Evolutionary conservation across 2,329 filamentous ascomycete genomes (phyloP).

Genomic region (Ascochyta pisi): DNA sequence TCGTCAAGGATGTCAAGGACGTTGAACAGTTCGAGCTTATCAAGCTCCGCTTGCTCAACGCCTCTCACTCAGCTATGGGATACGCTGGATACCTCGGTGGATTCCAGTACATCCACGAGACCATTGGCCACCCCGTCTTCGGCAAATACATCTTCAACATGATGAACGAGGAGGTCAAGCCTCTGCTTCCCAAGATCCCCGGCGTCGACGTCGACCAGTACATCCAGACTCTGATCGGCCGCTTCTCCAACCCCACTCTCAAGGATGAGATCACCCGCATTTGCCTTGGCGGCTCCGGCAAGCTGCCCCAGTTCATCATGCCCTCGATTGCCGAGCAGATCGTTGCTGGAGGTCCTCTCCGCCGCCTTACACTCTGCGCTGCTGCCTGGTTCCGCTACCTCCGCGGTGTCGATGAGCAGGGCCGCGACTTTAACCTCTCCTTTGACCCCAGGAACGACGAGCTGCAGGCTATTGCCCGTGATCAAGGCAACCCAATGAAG

Average conservation of each 20-base stretch:
- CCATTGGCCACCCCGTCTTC: slow-evolving; percentile 32
- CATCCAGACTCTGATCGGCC: slow-evolving; percentile 33
- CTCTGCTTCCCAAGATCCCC: slow-evolving; percentile 36
- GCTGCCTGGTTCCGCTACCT: slow-evolving; percentile 41
- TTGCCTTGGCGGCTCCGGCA: slow-evolving; percentile 40
- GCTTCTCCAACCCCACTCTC: slow-evolving; percentile 38
- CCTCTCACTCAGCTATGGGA: slow-evolving; percentile 37
- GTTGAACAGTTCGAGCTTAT: slow-evolving; percentile 39
- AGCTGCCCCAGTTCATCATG: slow-evolving; percentile 42
- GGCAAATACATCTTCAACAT: slow-evolving; percentile 38
- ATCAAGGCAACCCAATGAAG: slow-evolving; percentile 23
- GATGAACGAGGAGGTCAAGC: slow-evolving; percentile 41
- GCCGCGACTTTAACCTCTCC: slow-evolving; percentile 30
- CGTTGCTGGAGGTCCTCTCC: slow-evolving; percentile 29
- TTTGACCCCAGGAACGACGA: slow-evolving; percentile 37
- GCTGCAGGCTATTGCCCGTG: slow-evolving; percentile 30
- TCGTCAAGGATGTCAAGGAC: slow-evolving; percentile 34
- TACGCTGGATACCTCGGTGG: slow-evolving; percentile 36
- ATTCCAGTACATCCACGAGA: slow-evolving; percentile 39
- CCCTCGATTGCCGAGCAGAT: slow-evolving; percentile 40
- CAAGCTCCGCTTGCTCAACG: slow-evolving; percentile 39
- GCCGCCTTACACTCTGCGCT: slow-evolving; percentile 33
- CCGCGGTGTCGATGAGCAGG: slow-evolving; percentile 32
- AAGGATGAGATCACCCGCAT: slow-evolving; percentile 41
- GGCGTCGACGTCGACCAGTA: slow-evolving; percentile 38